Conservation (phyloP, 2,329 filamentous ascomycete genomes). For the Blumeria hordei region DNA sequence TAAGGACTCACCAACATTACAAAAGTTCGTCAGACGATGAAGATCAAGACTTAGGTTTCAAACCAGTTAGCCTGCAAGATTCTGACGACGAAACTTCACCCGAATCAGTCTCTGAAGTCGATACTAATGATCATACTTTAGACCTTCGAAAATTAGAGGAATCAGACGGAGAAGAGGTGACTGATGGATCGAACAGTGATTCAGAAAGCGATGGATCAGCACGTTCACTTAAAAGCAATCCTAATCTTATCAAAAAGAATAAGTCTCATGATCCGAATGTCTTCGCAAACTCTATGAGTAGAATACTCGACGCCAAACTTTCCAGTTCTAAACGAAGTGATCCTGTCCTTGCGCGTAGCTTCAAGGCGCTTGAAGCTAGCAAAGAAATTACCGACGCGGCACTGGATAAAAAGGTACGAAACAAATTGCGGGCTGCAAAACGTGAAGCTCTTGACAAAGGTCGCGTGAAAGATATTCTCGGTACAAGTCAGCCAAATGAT, state of each 20-base stretch:
- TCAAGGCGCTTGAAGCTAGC: conserved; percentile 45
- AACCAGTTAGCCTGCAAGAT: conserved; percentile 24
- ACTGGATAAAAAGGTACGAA: conserved; percentile 58
- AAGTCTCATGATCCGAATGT: conserved; percentile 84
- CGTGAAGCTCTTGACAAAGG: conserved; percentile 62
- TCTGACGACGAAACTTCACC: conserved; percentile 12
- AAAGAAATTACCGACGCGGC: conserved; percentile 50
- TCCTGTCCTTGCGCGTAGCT: conserved; percentile 73
- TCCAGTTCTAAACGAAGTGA: conserved; percentile 60
- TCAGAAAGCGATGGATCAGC: conserved; percentile 12
- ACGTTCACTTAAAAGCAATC: conserved; percentile 18
- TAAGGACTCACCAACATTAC: conserved; percentile 37
- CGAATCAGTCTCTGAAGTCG: conserved; percentile 11
- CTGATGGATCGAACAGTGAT: conserved; percentile 18
- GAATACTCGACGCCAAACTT: conserved; percentile 78
- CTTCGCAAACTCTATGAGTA: conserved; percentile 80
- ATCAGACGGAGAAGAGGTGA: conserved; percentile 12
- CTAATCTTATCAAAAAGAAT: conserved; percentile 26
- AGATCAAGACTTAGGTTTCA: conserved; percentile 19
- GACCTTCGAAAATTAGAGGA: conserved; percentile 3
- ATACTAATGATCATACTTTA: conserved; percentile 2
- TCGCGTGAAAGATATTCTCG: conserved; percentile 65
- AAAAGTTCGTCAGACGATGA: conserved; percentile 27
- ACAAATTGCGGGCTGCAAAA: conserved; percentile 60
- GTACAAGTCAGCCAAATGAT: conserved; percentile 27